A percentile compares a stretch with the other conserved stretches of the same genome.
Conservation (phyloP, 2,329 filamentous ascomycete species). For the Pyricularia sp. region DNA sequence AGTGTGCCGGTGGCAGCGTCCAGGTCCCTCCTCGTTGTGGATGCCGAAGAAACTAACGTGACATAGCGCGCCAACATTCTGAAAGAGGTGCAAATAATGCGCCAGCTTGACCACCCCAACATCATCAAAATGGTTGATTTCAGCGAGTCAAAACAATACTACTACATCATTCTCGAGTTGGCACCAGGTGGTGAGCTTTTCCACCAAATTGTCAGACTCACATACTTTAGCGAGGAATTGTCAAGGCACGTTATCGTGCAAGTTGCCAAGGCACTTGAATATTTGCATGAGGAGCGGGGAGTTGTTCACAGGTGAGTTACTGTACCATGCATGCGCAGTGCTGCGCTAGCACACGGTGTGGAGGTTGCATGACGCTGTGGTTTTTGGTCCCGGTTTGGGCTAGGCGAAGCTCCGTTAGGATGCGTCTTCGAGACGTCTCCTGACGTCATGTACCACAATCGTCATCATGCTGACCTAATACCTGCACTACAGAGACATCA, state of each 20-base stretch:
- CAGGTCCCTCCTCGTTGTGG: neutral
- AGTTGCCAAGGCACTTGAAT: constrained; percentile 88
- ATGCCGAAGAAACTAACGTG: constrained; percentile 12
- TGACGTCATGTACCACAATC: neutral
- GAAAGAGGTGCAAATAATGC: constrained; percentile 99
- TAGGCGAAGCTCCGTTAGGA: neutral
- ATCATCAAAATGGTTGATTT: constrained; percentile 92
- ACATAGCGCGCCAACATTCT: constrained; percentile 86
- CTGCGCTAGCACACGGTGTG: neutral
- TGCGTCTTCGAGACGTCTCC: neutral
- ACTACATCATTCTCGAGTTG: constrained; percentile 93
- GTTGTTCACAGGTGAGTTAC: constrained; percentile 85
- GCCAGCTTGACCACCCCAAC: constrained; percentile 90
- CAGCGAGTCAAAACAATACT: constrained; percentile 87
- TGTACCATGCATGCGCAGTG: neutral
- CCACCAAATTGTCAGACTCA: constrained; percentile 95
- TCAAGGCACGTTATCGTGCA: constrained; percentile 91
- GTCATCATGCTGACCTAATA: neutral
- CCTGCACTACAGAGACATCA: constrained; percentile 68
- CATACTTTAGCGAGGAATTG: constrained; percentile 95
- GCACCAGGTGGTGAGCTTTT: constrained; percentile 94
- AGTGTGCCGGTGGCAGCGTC: constrained; percentile 10
- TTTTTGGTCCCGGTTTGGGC: neutral
- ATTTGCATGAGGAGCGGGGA: constrained; percentile 87
- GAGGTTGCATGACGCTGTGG: neutral